Conservation (phyloP, 177 flowering plant genomes). For the Telopea speciosissima region DNA sequence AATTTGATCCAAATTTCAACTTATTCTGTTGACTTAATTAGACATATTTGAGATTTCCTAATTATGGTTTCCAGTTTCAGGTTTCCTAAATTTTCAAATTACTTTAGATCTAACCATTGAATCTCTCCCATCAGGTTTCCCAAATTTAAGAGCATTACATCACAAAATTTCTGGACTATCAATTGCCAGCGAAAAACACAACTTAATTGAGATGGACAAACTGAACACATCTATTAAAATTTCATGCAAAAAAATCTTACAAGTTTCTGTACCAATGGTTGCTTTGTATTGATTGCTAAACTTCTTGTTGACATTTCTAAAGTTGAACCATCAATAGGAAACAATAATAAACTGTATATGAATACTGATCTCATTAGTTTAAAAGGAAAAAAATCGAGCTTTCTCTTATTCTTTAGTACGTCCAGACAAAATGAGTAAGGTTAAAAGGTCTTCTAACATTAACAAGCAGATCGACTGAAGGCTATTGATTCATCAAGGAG, state of each 20-base stretch:
- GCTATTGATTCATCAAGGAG: slow-evolving; percentile 97
- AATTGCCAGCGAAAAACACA: not conserved
- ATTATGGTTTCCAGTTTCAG: no score
- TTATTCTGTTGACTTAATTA: no score
- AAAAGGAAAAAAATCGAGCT: not conserved
- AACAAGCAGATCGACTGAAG: slow-evolving; percentile 15
- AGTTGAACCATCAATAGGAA: slow-evolving; percentile 26
- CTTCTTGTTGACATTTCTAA: slow-evolving; percentile 84
- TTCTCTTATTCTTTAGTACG: not conserved
- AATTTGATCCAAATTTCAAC: no score
- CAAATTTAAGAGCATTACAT: not conserved
- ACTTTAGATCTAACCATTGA: no score
- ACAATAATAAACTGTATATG: not conserved
- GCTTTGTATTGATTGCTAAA: slow-evolving; percentile 97
- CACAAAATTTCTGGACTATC: not conserved
- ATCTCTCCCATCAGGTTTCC: no score
- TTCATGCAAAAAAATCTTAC: not conserved
- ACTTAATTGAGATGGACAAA: not conserved
- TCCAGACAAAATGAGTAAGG: not conserved
- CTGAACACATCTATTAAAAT: not conserved
- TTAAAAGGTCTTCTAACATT: not conserved
- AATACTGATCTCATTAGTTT: not conserved
- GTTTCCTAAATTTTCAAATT: no score
- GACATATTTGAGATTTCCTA: no score
- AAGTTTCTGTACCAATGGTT: slow-evolving; percentile 46